phyloP scores from a whole-genome alignment of 164 flowering plant species.

The Stephania yunnanensis region DNA sequence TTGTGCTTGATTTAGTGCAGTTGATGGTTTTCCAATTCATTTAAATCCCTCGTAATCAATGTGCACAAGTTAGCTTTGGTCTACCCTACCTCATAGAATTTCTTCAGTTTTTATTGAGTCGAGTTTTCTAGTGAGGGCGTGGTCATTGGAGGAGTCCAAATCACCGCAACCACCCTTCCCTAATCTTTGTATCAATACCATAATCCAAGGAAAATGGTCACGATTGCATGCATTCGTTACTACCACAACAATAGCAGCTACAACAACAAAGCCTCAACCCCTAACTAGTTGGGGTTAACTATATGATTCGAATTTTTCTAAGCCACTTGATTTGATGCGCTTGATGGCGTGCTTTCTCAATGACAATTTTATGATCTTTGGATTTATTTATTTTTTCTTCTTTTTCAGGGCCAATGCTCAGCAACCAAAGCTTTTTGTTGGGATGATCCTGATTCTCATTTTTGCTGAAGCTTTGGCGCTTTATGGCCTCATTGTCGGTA shows the following conservation, averaged over 20 bases:
- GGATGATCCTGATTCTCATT: conserved; percentile 85
- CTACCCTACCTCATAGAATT: too few species aligned
- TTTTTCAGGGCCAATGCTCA: conserved; percentile 73
- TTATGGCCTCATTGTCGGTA: conserved; percentile 83
- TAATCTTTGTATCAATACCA: too few species aligned
- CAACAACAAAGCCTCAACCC: background rate
- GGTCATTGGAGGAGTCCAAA: too few species aligned
- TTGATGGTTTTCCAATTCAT: too few species aligned
- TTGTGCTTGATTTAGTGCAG: too few species aligned
- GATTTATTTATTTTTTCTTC: conserved; percentile 9
- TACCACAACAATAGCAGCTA: background rate
- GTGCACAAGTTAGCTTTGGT: too few species aligned
- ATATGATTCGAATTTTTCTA: background rate
- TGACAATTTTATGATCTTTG: background rate
- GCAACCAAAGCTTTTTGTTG: conserved; percentile 84
- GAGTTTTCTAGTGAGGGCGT: too few species aligned
- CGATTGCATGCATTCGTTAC: background rate
- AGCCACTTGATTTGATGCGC: background rate
- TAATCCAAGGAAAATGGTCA: background rate
- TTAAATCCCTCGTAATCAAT: too few species aligned
- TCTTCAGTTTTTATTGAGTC: too few species aligned
- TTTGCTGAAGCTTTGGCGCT: conserved; percentile 83
- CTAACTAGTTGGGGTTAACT: background rate
- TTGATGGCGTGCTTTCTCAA: background rate
- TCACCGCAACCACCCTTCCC: too few species aligned